These are phyloP conservation scores for Candida awuae DNA, from an alignment of 805 yeast genomes.

Conservation along the genomic window DNA sequence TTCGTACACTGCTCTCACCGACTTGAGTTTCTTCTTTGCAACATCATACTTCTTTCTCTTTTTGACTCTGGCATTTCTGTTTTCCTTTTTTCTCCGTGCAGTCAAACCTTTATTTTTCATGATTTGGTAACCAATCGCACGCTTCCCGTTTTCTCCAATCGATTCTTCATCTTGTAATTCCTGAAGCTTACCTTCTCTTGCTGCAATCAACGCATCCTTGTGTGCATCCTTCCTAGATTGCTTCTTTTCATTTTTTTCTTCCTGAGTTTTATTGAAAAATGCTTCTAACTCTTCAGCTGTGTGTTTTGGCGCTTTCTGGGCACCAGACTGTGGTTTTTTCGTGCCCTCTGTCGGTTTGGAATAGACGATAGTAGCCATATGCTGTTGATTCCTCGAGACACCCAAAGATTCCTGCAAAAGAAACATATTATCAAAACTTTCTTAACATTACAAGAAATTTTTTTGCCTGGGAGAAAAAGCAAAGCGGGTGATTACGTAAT, in stretches of 20 bases:
- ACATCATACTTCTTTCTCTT: slow-evolving; percentile 95
- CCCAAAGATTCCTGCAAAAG: no score
- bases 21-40: slow-evolving; percentile 88
- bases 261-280: slow-evolving; percentile 6
- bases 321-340: slow-evolving; percentile 1
- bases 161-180: slow-evolving; percentile 49
- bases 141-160: slow-evolving; percentile 74
- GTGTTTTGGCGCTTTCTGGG: neutral
- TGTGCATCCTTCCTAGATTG: slow-evolving; percentile 56
- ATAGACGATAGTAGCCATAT: neutral
- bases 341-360: slow-evolving; percentile 1
- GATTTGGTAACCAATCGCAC: slow-evolving; percentile 92
- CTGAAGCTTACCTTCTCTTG: slow-evolving; percentile 74
- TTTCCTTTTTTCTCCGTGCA: slow-evolving; percentile 85
- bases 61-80: slow-evolving; percentile 93
- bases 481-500: no score
- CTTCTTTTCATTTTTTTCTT: slow-evolving; percentile 39
- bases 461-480: no score
- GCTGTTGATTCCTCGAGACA: no score
- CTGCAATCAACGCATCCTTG: slow-evolving; percentile 63
- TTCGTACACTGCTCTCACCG: slow-evolving; percentile 84
- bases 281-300: slow-evolving; percentile 7
- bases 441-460: no score
- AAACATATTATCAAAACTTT: no score
- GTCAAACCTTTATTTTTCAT: slow-evolving; percentile 95